A percentile compares a stretch with the other conserved stretches of the same genome.
Conservation (phyloP, 306 rosid genomes). For the Corylus americana region DNA sequence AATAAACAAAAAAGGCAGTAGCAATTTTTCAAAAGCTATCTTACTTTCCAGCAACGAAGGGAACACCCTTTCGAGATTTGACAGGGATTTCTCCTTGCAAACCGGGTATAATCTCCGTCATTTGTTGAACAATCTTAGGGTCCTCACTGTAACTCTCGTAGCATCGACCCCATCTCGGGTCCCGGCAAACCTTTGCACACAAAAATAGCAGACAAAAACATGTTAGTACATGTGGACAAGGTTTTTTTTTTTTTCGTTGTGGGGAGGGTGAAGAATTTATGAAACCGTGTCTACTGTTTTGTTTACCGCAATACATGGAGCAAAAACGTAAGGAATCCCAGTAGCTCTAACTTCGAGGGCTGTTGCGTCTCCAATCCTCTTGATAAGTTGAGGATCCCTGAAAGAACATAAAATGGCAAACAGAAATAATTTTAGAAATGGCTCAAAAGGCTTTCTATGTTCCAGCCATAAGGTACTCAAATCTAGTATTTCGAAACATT, state of each 20-base stretch:
- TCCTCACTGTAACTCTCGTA: conserved; percentile 98
- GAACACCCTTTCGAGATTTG: conserved; percentile 63
- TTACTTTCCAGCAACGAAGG: conserved; percentile 95
- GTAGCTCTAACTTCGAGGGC: conserved; percentile 99
- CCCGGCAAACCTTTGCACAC: conserved; percentile 79
- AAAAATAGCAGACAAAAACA: conserved; percentile 7
- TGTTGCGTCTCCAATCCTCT: conserved; percentile 91
- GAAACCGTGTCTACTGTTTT: conserved; percentile 2
- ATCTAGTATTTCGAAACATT: too few relatives aligned
- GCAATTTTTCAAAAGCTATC: conserved; percentile 26
- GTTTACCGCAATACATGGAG: conserved; percentile 96
- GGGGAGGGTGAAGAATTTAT: neutral
- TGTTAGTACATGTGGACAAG: conserved; percentile 1
- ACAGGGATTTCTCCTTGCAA: conserved; percentile 86
- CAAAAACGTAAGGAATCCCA: conserved; percentile 88
- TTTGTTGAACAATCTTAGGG: conserved; percentile 61
- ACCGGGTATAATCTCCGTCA: conserved; percentile 96
- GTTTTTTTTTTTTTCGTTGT: neutral
- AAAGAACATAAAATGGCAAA: neutral
- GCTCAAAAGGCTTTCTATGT: neutral
- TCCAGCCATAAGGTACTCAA: neutral
- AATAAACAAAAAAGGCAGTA: neutral
- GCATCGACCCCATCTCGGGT: conserved; percentile 99
- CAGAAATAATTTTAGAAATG: too few relatives aligned
- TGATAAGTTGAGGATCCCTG: conserved; percentile 85